phyloP scores from a whole-genome alignment of 306 rosid genomes.

The Trifolium repens region DNA sequence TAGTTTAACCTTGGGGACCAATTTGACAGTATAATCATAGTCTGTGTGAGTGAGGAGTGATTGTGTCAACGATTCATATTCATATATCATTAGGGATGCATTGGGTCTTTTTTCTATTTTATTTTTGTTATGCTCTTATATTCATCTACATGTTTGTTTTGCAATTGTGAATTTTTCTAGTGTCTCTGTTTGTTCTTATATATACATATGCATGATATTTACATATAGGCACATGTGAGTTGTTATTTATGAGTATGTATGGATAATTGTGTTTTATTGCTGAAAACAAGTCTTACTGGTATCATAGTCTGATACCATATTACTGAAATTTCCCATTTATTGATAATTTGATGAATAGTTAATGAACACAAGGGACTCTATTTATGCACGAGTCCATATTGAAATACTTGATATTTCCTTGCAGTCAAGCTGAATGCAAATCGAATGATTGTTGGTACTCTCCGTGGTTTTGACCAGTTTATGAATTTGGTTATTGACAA shows the following conservation, averaged over 20 bases:
- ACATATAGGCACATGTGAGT: neutral
- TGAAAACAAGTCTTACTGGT: neutral
- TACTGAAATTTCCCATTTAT: neutral
- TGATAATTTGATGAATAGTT: neutral
- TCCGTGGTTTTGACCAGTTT: slow-evolving; percentile 94
- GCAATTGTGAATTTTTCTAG: neutral
- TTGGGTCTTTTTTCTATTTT: neutral
- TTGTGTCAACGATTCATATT: neutral
- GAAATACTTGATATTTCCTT: slow-evolving; percentile 28
- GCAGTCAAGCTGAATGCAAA: slow-evolving; percentile 91
- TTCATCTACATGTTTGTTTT: neutral
- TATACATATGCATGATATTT: too few relatives aligned
- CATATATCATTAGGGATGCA: neutral
- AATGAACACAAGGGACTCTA: too few relatives aligned
- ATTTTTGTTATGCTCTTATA: neutral
- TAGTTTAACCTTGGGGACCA: too few relatives aligned
- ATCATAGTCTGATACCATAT: neutral
- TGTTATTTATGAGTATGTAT: neutral
- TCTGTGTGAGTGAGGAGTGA: neutral
- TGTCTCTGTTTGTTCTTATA: neutral
- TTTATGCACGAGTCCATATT: neutral
- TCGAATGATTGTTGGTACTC: slow-evolving; percentile 91
- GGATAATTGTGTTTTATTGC: neutral
- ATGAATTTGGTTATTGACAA: slow-evolving; percentile 96
- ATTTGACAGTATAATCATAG: too few relatives aligned